Conservation (phyloP, 805 yeast species). For the Lipomyces spencermartinsiae region DNA sequence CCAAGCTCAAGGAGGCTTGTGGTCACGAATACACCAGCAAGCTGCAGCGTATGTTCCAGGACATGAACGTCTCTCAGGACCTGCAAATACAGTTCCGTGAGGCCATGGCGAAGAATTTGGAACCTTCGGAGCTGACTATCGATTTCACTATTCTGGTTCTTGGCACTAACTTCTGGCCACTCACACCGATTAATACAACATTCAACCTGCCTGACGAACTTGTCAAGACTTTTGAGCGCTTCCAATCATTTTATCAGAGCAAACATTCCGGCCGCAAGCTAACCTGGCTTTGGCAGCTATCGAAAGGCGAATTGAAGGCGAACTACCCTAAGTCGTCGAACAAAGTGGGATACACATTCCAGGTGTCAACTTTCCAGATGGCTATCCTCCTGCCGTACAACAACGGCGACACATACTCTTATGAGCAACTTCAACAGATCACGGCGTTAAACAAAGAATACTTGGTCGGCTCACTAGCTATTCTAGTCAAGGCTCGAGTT, state of each 20-base stretch:
- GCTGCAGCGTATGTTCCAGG: slow-evolving; percentile 95
- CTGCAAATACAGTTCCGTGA: slow-evolving; percentile 66
- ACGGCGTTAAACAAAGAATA: slow-evolving; percentile 71
- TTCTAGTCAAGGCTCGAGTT: slow-evolving; percentile 79
- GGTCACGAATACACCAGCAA: slow-evolving; percentile 92
- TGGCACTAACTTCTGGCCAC: slow-evolving; percentile 92
- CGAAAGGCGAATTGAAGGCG: slow-evolving; percentile 90
- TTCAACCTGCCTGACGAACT: slow-evolving; percentile 74
- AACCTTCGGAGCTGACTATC: slow-evolving; percentile 41
- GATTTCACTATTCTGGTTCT: slow-evolving; percentile 78
- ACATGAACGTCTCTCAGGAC: slow-evolving; percentile 83
- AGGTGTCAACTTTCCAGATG: slow-evolving; percentile 85
- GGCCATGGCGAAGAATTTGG: slow-evolving; percentile 49
- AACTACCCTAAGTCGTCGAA: slow-evolving; percentile 82
- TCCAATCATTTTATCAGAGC: slow-evolving; percentile 69
- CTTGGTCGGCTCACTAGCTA: slow-evolving; percentile 77
- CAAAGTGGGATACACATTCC: slow-evolving; percentile 61
- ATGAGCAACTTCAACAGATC: slow-evolving; percentile 64
- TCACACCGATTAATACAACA: slow-evolving; percentile 53
- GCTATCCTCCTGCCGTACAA: slow-evolving; percentile 86
- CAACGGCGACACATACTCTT: slow-evolving; percentile 63
- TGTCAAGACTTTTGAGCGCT: slow-evolving; percentile 64
- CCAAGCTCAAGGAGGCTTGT: slow-evolving; percentile 85
- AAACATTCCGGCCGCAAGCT: slow-evolving; percentile 87
- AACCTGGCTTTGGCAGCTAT: slow-evolving; percentile 95